Conservation (phyloP, 345 rosid species). For the Citrus reticulata region DNA sequence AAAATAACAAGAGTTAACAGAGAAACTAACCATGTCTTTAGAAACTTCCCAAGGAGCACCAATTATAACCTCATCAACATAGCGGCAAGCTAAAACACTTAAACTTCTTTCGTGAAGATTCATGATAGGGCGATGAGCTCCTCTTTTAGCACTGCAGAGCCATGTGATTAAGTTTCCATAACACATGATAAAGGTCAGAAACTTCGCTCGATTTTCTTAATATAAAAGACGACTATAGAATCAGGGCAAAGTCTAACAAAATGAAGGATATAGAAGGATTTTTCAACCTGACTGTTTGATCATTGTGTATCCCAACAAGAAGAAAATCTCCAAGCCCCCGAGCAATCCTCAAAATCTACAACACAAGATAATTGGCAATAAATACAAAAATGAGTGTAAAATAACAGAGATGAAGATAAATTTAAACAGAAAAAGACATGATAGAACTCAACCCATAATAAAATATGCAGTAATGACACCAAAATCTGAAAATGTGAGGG, state of each 20-base stretch:
- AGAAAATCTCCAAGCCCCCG: constrained; percentile 77
- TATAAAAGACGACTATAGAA: background rate
- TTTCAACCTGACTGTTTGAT: constrained; percentile 58
- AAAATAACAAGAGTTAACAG: background rate
- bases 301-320: constrained; percentile 72
- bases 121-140: constrained; percentile 73
- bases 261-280: background rate
- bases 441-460: background rate
- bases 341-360: constrained; percentile 60
- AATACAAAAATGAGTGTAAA: background rate
- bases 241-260: background rate
- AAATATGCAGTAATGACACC: background rate
- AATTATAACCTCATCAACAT: constrained; percentile 78
- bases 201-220: background rate
- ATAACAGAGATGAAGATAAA: background rate
- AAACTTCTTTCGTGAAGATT: constrained; percentile 81
- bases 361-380: background rate
- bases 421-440: background rate
- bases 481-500: background rate
- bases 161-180: background rate
- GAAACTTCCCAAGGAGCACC: constrained; percentile 79
- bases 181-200: background rate
- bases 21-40: constrained; percentile 57
- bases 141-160: constrained; percentile 60
- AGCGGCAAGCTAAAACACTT: constrained; percentile 70